Evolutionary conservation across 1,139 yeast genomes (phyloP).

Genomic region (Taiozyma sp.): DNA sequence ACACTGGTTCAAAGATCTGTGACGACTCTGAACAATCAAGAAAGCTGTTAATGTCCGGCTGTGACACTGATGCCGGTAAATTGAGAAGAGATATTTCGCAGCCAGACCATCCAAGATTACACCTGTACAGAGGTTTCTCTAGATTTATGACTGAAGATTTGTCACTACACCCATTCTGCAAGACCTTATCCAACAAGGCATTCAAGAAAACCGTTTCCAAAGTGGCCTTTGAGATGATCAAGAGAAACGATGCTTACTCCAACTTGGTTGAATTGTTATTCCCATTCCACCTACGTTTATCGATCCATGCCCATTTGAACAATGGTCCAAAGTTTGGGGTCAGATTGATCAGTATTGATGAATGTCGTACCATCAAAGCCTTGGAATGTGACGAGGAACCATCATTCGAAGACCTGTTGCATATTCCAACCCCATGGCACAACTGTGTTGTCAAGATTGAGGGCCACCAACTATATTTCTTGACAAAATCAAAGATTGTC

Average conservation of each 20-base stretch:
- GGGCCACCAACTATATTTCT: slow-evolving; percentile 25
- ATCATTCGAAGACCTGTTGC: slow-evolving; percentile 41
- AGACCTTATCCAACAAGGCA: slow-evolving; percentile 38
- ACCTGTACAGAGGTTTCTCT: slow-evolving; percentile 50
- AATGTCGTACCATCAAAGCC: slow-evolving; percentile 36
- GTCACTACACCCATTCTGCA: slow-evolving; percentile 34
- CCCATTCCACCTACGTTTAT: slow-evolving; percentile 53
- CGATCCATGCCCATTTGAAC: slow-evolving; percentile 56
- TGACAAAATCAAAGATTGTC: slow-evolving; percentile 30
- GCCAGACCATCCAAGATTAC: slow-evolving; percentile 44
- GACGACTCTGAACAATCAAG: slow-evolving; percentile 32
- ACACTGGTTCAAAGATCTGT: slow-evolving; percentile 32
- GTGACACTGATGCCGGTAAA: slow-evolving; percentile 36
- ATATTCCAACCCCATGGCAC: slow-evolving; percentile 67
- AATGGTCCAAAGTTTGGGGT: slow-evolving; percentile 56
- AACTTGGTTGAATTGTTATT: slow-evolving; percentile 54
- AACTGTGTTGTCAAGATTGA: slow-evolving; percentile 43
- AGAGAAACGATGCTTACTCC: slow-evolving; percentile 59
- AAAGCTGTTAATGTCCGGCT: slow-evolving; percentile 34
- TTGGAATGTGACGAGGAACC: slow-evolving; percentile 35
- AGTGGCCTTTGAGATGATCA: slow-evolving; percentile 60
- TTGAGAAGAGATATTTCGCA: slow-evolving; percentile 29
- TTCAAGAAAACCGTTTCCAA: slow-evolving; percentile 45
- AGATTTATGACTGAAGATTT: slow-evolving; percentile 57
- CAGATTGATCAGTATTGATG: slow-evolving; percentile 38